Evolutionary conservation across 1,284 basidiomycete species (phyloP).

Genomic region (Papiliotrema flavescens): DNA sequence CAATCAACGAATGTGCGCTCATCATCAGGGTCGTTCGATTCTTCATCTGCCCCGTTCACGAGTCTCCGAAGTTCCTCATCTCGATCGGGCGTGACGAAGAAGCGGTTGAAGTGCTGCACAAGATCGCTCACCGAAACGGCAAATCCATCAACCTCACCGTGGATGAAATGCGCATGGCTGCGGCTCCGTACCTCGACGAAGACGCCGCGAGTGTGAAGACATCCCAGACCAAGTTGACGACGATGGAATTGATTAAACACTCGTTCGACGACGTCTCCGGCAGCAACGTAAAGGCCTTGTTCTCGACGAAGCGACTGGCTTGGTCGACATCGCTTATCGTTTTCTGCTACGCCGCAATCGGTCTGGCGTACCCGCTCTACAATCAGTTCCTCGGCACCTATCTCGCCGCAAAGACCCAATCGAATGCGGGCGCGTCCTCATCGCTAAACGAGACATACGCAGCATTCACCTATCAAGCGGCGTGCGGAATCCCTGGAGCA

Average conservation of each 20-base stretch:
- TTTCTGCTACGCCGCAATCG: constrained; percentile 58
- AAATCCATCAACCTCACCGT: constrained; percentile 52
- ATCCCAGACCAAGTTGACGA: constrained; percentile 26
- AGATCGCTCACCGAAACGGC: constrained; percentile 57
- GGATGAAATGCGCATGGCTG: constrained; percentile 50
- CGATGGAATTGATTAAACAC: constrained; percentile 44
- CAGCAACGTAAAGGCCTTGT: constrained; percentile 56
- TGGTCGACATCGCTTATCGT: constrained; percentile 57
- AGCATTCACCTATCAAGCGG: constrained; percentile 53
- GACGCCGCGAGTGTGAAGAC: not conserved
- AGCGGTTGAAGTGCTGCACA: constrained; percentile 53
- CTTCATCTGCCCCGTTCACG: constrained; percentile 53
- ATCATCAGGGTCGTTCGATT: constrained; percentile 24
- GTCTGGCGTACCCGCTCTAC: constrained; percentile 55
- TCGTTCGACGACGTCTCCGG: constrained; percentile 52
- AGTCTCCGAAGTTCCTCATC: constrained; percentile 61
- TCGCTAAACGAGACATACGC: constrained; percentile 51
- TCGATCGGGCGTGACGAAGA: constrained; percentile 59
- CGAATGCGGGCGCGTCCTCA: constrained; percentile 22
- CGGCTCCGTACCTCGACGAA: constrained; percentile 27
- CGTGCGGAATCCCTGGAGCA: constrained; percentile 58
- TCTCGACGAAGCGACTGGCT: constrained; percentile 54
- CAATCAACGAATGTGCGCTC: not conserved
- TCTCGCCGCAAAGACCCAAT: constrained; percentile 47
- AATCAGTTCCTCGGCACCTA: constrained; percentile 57